A percentile compares a stretch with the other conserved stretches of the same genome.
These are phyloP conservation scores for Candida schatavii DNA, from an alignment of 805 yeast genomes.

Conservation along the genomic window DNA sequence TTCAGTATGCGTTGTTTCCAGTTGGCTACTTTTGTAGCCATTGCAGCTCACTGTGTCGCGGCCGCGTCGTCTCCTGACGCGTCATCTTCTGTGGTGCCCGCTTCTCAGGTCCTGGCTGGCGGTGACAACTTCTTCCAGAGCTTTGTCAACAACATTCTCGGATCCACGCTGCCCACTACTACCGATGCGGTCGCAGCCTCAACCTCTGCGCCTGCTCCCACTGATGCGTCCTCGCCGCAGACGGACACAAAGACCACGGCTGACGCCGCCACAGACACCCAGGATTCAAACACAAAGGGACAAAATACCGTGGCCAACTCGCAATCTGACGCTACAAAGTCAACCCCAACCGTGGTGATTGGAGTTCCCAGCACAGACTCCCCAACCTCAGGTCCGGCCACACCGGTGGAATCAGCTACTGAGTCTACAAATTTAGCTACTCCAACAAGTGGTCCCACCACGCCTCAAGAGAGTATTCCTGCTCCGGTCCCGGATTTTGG, in stretches of 20 bases:
- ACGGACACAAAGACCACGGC: not conserved
- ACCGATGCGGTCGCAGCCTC: not conserved
- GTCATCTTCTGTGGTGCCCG: not conserved
- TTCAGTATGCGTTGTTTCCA: constrained; percentile 5
- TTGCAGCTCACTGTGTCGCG: not conserved
- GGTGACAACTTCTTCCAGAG: not conserved
- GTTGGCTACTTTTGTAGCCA: not conserved
- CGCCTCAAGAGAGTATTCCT: not conserved
- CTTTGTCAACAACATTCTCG: not conserved
- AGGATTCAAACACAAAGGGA: not conserved
- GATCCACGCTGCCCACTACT: not conserved
- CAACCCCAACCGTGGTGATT: not conserved
- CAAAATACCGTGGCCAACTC: not conserved
- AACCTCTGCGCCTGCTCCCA: not conserved
- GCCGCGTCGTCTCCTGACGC: not conserved
- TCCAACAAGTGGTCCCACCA: not conserved
- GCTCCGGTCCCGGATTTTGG: no score
- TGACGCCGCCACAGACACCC: constrained; percentile 1
- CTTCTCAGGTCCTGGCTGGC: no score
- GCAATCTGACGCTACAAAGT: not conserved
- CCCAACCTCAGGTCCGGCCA: constrained; percentile 5
- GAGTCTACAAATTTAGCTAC: constrained; percentile 2
- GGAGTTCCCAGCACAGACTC: not conserved
- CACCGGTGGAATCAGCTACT: constrained; percentile 2
- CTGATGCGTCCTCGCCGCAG: not conserved